phyloP scores from a whole-genome alignment of 2,329 filamentous ascomycete genomes.

The Cryphonectria nitschkei region DNA sequence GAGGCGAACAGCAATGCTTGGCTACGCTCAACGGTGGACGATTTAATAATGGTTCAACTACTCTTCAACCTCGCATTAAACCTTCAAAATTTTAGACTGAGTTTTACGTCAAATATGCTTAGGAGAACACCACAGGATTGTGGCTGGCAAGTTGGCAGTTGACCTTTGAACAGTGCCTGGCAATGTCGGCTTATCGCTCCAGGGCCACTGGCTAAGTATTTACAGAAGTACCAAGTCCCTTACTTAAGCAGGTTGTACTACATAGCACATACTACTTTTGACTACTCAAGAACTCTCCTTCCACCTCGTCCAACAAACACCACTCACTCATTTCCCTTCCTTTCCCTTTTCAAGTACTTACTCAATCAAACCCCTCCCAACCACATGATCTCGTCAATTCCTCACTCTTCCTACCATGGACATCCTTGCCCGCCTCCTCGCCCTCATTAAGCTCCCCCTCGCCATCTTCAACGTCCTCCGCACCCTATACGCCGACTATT shows the following conservation, averaged over 20 bases:
- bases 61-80: no score
- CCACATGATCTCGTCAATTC: neutral
- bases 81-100: no score
- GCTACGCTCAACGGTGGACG: no score
- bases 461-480: slow-evolving; percentile 21
- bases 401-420: slow-evolving; percentile 13
- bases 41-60: no score
- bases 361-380: neutral
- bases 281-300: neutral
- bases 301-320: neutral
- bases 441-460: slow-evolving; percentile 20
- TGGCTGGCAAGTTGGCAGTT: neutral
- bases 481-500: slow-evolving; percentile 23
- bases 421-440: slow-evolving; percentile 3
- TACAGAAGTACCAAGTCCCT: neutral
- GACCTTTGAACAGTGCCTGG: neutral
- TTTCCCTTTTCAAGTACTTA: neutral
- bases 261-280: no score
- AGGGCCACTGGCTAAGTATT: neutral
- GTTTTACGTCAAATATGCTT: no score
- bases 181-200: neutral
- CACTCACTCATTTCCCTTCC: neutral
- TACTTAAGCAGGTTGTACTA: neutral
- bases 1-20: no score
- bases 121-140: neutral